Conservation (phyloP, 148 eudicot species). For the Rhododendron molle region DNA sequence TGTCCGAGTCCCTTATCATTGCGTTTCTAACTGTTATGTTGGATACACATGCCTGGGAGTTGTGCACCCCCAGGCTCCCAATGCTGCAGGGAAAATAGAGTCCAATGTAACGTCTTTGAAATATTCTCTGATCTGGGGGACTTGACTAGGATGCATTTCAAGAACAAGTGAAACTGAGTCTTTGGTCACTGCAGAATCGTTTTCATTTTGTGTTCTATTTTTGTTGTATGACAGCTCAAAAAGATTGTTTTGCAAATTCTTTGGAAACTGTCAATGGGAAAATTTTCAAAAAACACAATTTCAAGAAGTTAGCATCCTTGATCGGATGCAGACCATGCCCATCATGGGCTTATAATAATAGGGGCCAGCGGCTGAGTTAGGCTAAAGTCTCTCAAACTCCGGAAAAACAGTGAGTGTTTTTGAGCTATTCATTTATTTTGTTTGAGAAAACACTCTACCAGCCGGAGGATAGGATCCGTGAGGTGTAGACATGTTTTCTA, state of each 20-base stretch:
- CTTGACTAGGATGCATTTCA: background rate
- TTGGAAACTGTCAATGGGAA: background rate
- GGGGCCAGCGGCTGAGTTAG: background rate
- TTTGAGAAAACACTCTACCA: background rate
- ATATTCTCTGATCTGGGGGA: background rate
- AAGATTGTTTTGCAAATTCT: background rate
- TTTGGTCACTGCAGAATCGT: background rate
- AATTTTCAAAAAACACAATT: background rate
- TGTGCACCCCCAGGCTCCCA: slow-evolving; percentile 84
- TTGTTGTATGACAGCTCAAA: background rate
- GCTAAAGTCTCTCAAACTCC: background rate
- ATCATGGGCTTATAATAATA: background rate
- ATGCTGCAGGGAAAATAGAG: slow-evolving; percentile 39
- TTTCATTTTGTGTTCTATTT: background rate
- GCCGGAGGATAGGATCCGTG: background rate
- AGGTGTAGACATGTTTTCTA: background rate
- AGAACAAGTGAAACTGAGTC: background rate
- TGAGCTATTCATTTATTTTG: background rate
- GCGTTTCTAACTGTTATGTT: slow-evolving; percentile 74
- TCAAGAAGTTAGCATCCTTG: background rate
- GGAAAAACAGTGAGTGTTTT: background rate
- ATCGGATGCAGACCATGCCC: background rate
- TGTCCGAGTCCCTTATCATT: slow-evolving; percentile 71
- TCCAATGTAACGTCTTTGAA: background rate
- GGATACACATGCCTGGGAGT: slow-evolving; percentile 84